Evolutionary conservation across 768 basidiomycete genomes (phyloP).

Genomic region (Cytidiella melzeri): DNA sequence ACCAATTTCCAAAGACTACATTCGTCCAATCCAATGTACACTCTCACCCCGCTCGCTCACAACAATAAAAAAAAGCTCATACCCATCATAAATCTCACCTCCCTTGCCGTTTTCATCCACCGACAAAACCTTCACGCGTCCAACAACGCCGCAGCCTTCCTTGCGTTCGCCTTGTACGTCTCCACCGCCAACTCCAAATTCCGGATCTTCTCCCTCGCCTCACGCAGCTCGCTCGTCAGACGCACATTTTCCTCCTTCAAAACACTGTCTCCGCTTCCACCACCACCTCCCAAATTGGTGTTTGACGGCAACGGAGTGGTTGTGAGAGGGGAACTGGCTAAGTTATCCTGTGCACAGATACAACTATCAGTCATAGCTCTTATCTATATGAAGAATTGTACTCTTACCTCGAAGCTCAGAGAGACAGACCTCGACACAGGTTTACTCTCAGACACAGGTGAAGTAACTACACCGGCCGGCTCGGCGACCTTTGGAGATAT

Average conservation of each 20-base stretch:
- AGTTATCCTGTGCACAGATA: too few relatives aligned
- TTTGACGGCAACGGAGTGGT: too few relatives aligned
- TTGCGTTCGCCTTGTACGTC: constrained; percentile 64
- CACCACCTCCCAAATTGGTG: too few relatives aligned
- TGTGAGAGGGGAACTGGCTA: too few relatives aligned
- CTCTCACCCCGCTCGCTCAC: too few relatives aligned
- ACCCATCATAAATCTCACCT: background rate
- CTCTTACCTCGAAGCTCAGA: constrained; percentile 28
- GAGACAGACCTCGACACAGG: constrained; percentile 17
- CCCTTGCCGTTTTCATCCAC: too few relatives aligned
- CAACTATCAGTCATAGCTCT: background rate
- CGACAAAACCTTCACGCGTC: constrained; percentile 16
- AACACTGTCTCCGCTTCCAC: constrained; percentile 15
- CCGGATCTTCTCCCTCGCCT: constrained; percentile 76
- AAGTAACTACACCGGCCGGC: constrained; percentile 8
- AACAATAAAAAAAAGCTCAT: background rate
- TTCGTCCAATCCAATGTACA: too few relatives aligned
- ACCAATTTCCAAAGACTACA: too few relatives aligned
- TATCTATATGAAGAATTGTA: background rate
- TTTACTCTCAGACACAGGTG: constrained; percentile 18
- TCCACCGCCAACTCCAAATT: constrained; percentile 82
- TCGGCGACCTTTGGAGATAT: constrained; percentile 12
- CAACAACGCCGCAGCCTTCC: constrained; percentile 66
- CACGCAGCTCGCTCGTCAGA: constrained; percentile 63
- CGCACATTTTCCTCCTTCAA: constrained; percentile 54